Evolutionary conservation across 345 rosid genomes (phyloP).

Genomic region (Draba incana): DNA sequence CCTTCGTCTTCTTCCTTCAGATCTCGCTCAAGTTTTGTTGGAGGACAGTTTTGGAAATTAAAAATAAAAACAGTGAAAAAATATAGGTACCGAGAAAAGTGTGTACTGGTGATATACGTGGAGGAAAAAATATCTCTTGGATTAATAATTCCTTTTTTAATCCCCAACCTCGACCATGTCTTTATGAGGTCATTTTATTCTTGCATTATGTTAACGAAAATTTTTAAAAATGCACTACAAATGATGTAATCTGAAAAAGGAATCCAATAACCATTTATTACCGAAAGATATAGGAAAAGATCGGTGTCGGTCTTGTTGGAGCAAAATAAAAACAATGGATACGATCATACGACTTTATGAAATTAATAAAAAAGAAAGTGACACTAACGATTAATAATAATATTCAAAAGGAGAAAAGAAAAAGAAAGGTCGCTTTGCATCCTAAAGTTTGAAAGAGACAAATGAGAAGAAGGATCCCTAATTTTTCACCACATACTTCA

Average conservation of each 20-base stretch:
- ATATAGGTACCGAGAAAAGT: too few relatives aligned
- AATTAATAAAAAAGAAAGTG: conserved; percentile 36
- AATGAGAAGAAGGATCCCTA: conserved; percentile 42
- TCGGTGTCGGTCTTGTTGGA: conserved; percentile 41
- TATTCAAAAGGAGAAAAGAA: conserved; percentile 4
- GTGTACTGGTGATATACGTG: too few relatives aligned
- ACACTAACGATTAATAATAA: conserved; percentile 24
- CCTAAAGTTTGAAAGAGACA: conserved; percentile 67
- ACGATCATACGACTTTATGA: conserved; percentile 35
- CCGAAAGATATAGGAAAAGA: conserved; percentile 37
- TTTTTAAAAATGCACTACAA: not conserved
- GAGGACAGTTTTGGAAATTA: too few relatives aligned
- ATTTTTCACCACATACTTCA: conserved; percentile 59
- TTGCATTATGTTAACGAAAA: not conserved
- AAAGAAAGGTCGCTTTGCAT: conserved; percentile 37
- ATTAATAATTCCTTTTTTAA: too few relatives aligned
- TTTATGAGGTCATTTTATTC: conserved; percentile 9
- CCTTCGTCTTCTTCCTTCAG: too few relatives aligned
- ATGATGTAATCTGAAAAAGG: conserved; percentile 35
- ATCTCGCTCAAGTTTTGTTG: too few relatives aligned
- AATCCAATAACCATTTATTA: conserved; percentile 36
- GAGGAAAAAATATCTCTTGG: too few relatives aligned
- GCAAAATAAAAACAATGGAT: conserved; percentile 34
- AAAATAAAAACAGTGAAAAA: too few relatives aligned
- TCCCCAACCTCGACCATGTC: conserved; percentile 12